Evolutionary conservation across 148 eudicot genomes (phyloP).

Genomic region (Hydrangea macrophylla): DNA sequence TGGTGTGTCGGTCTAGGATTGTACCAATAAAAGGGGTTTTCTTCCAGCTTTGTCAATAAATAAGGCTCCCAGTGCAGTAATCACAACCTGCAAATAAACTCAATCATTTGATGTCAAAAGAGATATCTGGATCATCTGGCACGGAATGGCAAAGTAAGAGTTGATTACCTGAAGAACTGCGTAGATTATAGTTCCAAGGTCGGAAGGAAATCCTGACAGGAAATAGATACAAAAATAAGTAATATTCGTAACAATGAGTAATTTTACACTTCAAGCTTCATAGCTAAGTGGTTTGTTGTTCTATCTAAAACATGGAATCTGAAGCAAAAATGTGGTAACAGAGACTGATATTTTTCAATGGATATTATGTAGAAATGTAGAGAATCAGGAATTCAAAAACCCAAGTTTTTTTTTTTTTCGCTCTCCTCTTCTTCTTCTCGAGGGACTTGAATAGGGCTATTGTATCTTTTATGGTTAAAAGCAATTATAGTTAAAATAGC

Average conservation of each 20-base stretch:
- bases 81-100: constrained; percentile 40
- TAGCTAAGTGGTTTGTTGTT: neutral
- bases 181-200: constrained; percentile 65
- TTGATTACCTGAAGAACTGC: constrained; percentile 67
- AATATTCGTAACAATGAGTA: neutral
- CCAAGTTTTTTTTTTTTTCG: neutral
- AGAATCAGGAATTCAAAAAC: no score
- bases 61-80: constrained; percentile 59
- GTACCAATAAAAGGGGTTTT: constrained; percentile 89
- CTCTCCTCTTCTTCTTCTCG: neutral
- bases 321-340: no score
- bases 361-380: no score
- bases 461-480: neutral
- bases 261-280: neutral
- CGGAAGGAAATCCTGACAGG: constrained; percentile 63
- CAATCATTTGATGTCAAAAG: neutral
- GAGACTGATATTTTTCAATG: no score
- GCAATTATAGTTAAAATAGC: neutral
- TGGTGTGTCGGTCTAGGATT: constrained; percentile 1
- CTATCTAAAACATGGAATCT: neutral
- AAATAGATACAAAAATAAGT: neutral
- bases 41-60: constrained; percentile 82
- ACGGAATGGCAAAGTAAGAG: neutral
- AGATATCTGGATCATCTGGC: neutral
- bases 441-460: neutral